Base-by-base conservation (phyloP, 2,329 filamentous ascomycete genomes). In the Penicillium brevicompactum region DNA sequence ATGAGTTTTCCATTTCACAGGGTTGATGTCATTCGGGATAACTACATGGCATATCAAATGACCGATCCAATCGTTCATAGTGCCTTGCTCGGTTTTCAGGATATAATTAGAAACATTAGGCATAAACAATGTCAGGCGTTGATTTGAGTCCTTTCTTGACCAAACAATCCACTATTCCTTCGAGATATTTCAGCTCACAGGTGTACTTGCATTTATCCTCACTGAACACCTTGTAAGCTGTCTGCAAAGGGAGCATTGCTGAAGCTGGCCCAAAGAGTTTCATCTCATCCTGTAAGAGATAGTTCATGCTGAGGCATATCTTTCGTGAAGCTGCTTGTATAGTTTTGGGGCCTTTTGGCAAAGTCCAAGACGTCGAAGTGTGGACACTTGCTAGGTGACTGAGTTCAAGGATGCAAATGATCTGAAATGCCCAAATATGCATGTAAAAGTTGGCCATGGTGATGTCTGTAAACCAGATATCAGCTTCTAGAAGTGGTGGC, bases 191-290 rank as follows among this genome's bases (percentile, higher is more conserved):
- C 5, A 55, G 43, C 14, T 47, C 49, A 7, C 38, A 22, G 13
- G n/a, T 32, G 5, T 53, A n/a, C 30, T 5, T 24, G 14, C 22
- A 11, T 10, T 38, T 46, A n/a, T 50, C n/a, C 21, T 18, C 34
- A 1, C 27, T 48, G 21, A 62, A 55, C 10, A 27, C 43, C 7
- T 55, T 40, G 32, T 63, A 61, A 5, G 58, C 65, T 1, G 53
- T 48, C 13, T 55, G 50, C 3, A 74, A 51, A 0, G 74, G 74
- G 5, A 76, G 67, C 0, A 65, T 49, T 0, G 70, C 61, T 0
- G 76, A 76, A 0, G 71, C 70, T 3, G 70, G 69, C 0, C 76
- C 76, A 51, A 70, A 77, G 0, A 78, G 58, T 16, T 68, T 73
- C 70, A 78, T 74, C 18, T 74, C 67, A 16, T 75, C 72, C 52